A percentile compares a stretch with the other conserved stretches of the same genome.
These are phyloP conservation scores for Fragilariopsis cylindrus DNA, from an alignment of 108 stramenopile genomes.

Conservation along the genomic window DNA sequence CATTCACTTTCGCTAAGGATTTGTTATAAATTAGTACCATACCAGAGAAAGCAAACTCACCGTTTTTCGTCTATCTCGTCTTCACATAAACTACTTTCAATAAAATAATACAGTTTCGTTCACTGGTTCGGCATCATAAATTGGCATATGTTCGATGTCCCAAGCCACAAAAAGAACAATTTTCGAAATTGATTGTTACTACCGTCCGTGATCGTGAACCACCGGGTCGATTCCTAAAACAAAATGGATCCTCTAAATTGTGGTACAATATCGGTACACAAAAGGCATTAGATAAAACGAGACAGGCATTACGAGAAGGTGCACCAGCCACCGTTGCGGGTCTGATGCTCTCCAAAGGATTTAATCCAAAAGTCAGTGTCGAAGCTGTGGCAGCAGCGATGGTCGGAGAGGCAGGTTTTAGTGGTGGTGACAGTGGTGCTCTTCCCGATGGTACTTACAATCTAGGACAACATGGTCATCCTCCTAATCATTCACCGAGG, in stretches of 20 bases:
- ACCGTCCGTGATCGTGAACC: conserved; percentile 66
- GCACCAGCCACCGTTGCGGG: conserved; percentile 48
- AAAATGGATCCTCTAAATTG: conserved; percentile 70
- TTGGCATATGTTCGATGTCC: conserved; percentile 77
- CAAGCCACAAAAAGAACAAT: conserved; percentile 79
- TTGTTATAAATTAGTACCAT: too few species aligned
- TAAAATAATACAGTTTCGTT: conserved; percentile 48
- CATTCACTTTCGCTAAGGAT: too few species aligned
- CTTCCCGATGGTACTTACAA: too few species aligned
- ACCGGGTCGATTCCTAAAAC: conserved; percentile 83
- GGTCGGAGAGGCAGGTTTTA: too few species aligned
- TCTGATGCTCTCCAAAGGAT: conserved; percentile 4
- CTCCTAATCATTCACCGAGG: too few species aligned
- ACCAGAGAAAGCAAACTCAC: too few species aligned
- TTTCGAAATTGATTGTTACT: conserved; percentile 71
- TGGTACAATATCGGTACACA: conserved; percentile 89
- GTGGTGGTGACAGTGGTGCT: too few species aligned
- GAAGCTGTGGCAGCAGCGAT: neutral
- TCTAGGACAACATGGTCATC: too few species aligned
- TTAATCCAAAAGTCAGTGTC: neutral
- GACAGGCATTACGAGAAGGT: conserved; percentile 85
- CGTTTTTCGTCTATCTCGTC: too few species aligned
- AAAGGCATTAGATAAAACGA: conserved; percentile 84
- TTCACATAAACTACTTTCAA: too few species aligned
- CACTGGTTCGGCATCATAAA: conserved; percentile 72